Conservation (phyloP, 73 alveolate genomes). For the Paramecium biaurelia region DNA sequence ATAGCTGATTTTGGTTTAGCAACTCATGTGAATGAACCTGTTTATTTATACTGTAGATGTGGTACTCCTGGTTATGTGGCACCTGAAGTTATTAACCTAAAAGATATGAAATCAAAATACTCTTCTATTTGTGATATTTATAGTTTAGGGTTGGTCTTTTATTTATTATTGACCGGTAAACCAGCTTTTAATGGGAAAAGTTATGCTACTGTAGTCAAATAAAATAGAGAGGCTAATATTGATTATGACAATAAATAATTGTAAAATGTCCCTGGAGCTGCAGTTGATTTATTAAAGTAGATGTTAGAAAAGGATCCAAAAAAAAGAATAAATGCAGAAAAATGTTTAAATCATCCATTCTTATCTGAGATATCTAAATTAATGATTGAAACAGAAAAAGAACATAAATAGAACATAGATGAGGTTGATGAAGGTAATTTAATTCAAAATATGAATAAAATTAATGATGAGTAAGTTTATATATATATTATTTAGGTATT, state of each 20-base stretch:
- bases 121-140: slow-evolving; percentile 16
- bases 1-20: slow-evolving; percentile 66
- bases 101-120: slow-evolving; percentile 43
- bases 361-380: neutral
- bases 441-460: neutral
- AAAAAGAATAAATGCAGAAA: slow-evolving; percentile 40
- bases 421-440: slow-evolving; percentile 1
- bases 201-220: slow-evolving; percentile 37
- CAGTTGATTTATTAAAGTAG: slow-evolving; percentile 32
- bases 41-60: slow-evolving; percentile 50
- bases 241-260: neutral
- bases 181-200: slow-evolving; percentile 14
- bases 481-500: neutral
- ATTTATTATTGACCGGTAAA: slow-evolving; percentile 1
- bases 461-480: neutral
- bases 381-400: neutral
- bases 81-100: slow-evolving; percentile 59
- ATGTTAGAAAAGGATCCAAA: slow-evolving; percentile 63
- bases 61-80: slow-evolving; percentile 71
- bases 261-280: neutral
- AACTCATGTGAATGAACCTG: slow-evolving; percentile 52
- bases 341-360: slow-evolving; percentile 46
- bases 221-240: neutral
- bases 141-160: slow-evolving; percentile 26
- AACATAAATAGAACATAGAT: neutral